Conservation (phyloP, 192 early-diverging fungal genomes). For the Geosiphon pyriformis region DNA sequence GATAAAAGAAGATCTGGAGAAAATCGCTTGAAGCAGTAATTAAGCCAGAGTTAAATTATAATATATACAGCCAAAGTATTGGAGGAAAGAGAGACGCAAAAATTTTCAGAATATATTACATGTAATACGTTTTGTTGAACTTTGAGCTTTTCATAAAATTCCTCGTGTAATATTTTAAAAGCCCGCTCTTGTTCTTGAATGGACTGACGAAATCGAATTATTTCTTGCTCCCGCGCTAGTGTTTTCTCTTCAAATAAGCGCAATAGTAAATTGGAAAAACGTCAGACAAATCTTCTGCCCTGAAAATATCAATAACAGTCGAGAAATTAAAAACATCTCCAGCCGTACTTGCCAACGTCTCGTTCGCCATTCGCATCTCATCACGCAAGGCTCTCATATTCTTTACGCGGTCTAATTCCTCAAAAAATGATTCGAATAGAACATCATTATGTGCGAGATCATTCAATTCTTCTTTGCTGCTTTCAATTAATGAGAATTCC, state of each 20-base stretch:
- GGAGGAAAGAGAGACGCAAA: too few species aligned
- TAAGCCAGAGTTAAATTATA: too few species aligned
- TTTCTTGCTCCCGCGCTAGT: conserved; percentile 16
- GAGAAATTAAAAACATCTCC: background rate
- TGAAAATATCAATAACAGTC: background rate
- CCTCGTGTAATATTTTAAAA: background rate
- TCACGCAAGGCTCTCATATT: conserved; percentile 32
- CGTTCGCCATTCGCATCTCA: conserved; percentile 36
- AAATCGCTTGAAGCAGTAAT: too few species aligned
- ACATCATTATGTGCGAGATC: conserved; percentile 35
- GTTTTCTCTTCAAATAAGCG: conserved; percentile 16
- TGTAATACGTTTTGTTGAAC: conserved; percentile 13
- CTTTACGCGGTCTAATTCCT: conserved; percentile 31
- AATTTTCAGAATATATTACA: conserved; percentile 1
- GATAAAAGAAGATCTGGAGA: conserved; percentile 30
- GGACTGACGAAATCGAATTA: conserved; percentile 8
- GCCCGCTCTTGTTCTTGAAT: conserved; percentile 1
- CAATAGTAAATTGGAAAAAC: background rate
- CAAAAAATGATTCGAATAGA: conserved; percentile 38
- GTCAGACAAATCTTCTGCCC: background rate
- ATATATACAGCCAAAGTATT: too few species aligned
- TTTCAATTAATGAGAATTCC: background rate
- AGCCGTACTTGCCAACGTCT: conserved; percentile 32
- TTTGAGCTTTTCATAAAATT: conserved; percentile 19
- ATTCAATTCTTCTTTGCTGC: conserved; percentile 36